Conservation (phyloP, 2,329 filamentous ascomycete genomes). For the Plectosphaerella cucumerina region DNA sequence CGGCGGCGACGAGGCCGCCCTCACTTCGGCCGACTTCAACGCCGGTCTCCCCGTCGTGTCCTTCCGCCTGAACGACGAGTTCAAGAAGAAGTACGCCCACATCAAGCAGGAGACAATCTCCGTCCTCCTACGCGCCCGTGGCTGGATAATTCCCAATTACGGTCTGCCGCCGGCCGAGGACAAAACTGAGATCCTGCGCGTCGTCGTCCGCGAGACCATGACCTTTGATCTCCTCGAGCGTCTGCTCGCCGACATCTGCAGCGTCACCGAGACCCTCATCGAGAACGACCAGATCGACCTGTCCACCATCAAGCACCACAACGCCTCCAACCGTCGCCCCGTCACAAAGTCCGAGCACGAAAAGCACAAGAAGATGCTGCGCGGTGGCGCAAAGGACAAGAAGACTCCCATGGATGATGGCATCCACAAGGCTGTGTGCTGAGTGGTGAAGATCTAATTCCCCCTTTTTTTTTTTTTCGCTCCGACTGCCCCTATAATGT, state of each 20-base stretch:
- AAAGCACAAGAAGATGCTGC: background rate
- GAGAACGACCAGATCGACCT: slow-evolving; percentile 17
- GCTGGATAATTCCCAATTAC: slow-evolving; percentile 72
- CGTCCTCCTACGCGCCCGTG: slow-evolving; percentile 58
- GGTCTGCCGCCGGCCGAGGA: slow-evolving; percentile 59
- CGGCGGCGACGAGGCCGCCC: slow-evolving; percentile 28
- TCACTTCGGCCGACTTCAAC: slow-evolving; percentile 57
- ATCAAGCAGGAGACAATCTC: slow-evolving; percentile 61
- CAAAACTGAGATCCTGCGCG: slow-evolving; percentile 60
- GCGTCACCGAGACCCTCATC: slow-evolving; percentile 59
- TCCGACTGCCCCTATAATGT: too few relatives aligned
- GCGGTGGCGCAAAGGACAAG: background rate
- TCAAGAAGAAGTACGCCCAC: slow-evolving; percentile 56
- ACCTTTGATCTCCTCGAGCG: slow-evolving; percentile 63
- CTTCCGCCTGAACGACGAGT: slow-evolving; percentile 58
- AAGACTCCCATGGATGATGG: slow-evolving; percentile 15
- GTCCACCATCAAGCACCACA: slow-evolving; percentile 9
- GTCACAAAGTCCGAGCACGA: slow-evolving; percentile 8
- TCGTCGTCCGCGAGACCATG: slow-evolving; percentile 65
- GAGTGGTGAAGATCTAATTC: slow-evolving; percentile 1
- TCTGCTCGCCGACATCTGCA: slow-evolving; percentile 56
- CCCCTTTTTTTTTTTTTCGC: too few relatives aligned
- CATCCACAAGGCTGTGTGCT: slow-evolving; percentile 26
- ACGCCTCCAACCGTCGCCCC: slow-evolving; percentile 6
- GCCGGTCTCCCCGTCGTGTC: slow-evolving; percentile 65